Base-by-base conservation (phyloP, 495 filamentous ascomycete species). In the Podospora pseudocomata region DNA sequence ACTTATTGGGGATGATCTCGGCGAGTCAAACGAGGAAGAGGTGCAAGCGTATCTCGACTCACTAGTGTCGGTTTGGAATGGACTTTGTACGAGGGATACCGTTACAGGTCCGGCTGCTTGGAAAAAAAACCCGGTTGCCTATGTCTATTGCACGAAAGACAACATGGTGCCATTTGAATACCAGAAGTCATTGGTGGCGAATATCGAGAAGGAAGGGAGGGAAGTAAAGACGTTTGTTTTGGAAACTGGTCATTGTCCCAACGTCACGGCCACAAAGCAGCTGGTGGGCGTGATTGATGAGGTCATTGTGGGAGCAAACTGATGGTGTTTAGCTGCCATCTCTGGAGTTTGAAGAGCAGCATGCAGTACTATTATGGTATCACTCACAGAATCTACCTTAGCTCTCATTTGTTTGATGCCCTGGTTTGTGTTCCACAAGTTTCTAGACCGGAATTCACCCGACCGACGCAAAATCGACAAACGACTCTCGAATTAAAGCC, bases 101-200 rank as follows among this genome's bases (percentile, higher is more conserved):
- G 55, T 58, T 6, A 58, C 55, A 4, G 55, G n/a, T 5, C 55
- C 55, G 5, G 55, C 55, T 19, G 55, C 55, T 20, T 58, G 55
- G 15, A 19, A 18, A 13, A 19, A 58, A n/a, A 58, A 20, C 23
- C 55, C 55, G 9, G 55, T 58, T 1, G 55, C 55, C 9, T 58
- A 58, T 11, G 55, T 58, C 23, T 58, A 58, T n/a, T 58, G 55
- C n/a, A 58, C 55, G 4, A 58, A 58, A n/a, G 55, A 58, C 18
- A 58, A 6, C n/a, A 58, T 26, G 55, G 55, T 58, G 55, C 55
- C 55, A 18, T 19, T 58, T 20, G 55, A 57, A 5, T 58, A 58
- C 11, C 55, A 58, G 11, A 58, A 58, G 55, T 58, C 18, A 1
- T 4, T 58, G 3, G 55, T 58, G 18, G n/a, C 16, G n/a, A 19